Conservation (phyloP, 169 alveolate genomes). For the Eimeria falciformis region DNA sequence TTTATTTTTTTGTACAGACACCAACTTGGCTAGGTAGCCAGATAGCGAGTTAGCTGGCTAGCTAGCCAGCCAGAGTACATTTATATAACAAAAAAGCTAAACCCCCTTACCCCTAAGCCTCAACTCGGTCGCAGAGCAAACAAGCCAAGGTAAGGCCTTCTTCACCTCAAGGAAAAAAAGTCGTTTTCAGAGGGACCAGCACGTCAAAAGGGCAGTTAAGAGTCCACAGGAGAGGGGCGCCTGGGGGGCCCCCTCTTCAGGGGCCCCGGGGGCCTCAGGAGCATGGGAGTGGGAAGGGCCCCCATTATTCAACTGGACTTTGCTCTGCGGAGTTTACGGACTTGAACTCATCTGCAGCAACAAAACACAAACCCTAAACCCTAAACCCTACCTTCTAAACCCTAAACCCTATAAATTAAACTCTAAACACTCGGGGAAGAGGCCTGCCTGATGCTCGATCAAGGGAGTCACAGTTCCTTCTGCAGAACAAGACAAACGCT, state of each 20-base stretch:
- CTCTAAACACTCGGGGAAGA: too few relatives aligned
- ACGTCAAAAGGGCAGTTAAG: not conserved
- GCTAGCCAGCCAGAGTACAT: slow-evolving; percentile 33
- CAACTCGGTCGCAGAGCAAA: too few relatives aligned
- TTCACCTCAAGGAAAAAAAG: too few relatives aligned
- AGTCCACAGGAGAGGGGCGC: not conserved
- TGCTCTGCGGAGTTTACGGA: slow-evolving; percentile 24
- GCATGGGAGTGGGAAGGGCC: too few relatives aligned
- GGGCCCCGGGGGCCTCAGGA: not conserved
- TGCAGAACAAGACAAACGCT: too few relatives aligned
- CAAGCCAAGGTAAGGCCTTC: too few relatives aligned
- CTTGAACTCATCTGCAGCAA: slow-evolving; percentile 32
- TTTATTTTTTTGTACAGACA: not conserved
- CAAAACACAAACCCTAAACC: slow-evolving; percentile 29
- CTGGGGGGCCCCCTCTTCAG: not conserved
- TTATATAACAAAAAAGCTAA: too few relatives aligned
- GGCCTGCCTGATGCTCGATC: not conserved
- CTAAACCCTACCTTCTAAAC: not conserved
- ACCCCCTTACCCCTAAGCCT: too few relatives aligned
- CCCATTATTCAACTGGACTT: slow-evolving; percentile 11
- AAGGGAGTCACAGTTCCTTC: too few relatives aligned
- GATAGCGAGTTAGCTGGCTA: not conserved
- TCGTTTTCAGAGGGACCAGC: too few relatives aligned
- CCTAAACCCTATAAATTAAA: not conserved
- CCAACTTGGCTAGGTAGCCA: not conserved